These are phyloP conservation scores for Apiospora rasikravindrae DNA, from an alignment of 2,329 filamentous ascomycete species.

Conservation along the genomic window DNA sequence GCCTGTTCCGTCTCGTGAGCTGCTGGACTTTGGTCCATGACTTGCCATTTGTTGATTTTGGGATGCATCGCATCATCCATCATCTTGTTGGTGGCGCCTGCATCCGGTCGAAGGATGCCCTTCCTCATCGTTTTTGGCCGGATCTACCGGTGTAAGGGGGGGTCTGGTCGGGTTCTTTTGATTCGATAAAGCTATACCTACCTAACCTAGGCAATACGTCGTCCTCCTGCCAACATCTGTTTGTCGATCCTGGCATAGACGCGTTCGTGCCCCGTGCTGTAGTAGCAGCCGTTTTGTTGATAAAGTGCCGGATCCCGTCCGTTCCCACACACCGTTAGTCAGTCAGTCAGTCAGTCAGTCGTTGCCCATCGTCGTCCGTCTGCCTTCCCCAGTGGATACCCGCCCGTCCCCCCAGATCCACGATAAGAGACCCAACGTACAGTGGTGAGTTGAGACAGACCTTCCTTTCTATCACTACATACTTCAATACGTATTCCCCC, in stretches of 20 bases:
- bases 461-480: no score
- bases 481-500: no score
- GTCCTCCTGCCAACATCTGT: neutral
- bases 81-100: neutral
- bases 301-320: neutral
- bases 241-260: neutral
- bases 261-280: neutral
- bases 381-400: neutral
- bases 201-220: neutral
- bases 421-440: neutral
- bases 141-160: neutral
- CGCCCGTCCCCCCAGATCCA: neutral
- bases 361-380: neutral
- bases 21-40: neutral
- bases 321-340: neutral
- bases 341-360: neutral
- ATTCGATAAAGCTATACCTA: no score
- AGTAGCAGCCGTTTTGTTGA: neutral
- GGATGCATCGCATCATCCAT: neutral
- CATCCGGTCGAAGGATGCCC: neutral
- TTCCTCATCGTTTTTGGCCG: neutral
- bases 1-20: neutral
- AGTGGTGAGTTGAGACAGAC: neutral
- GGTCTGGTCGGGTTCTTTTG: neutral
- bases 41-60: neutral